Conservation (phyloP, 305 asterid genomes). For the Coffea humblotiana region DNA sequence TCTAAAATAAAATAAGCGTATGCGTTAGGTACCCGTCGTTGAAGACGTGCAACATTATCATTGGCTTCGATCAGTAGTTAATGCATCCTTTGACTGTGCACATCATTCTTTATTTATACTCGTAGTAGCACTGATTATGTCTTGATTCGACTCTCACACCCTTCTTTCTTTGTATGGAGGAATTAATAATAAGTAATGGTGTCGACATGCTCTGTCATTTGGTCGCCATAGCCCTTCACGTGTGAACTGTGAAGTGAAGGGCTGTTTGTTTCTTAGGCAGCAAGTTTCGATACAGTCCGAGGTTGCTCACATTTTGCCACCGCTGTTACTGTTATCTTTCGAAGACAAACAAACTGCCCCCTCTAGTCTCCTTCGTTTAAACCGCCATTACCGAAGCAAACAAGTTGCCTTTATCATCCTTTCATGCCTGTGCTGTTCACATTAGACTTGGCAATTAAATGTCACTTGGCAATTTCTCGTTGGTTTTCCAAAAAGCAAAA, state of each 20-base stretch:
- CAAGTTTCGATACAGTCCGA: slow-evolving; percentile 19
- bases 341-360: not conserved
- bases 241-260: not conserved
- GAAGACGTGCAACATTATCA: not conserved
- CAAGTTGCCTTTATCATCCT: not conserved
- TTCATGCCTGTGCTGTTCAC: not conserved
- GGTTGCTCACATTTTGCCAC: slow-evolving; percentile 1
- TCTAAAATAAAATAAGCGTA: not conserved
- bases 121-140: too few species aligned
- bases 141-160: too few species aligned
- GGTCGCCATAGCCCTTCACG: slow-evolving; percentile 8
- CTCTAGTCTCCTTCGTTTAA: not conserved
- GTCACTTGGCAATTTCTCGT: not conserved
- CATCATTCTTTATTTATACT: too few species aligned
- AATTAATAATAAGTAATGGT: not conserved
- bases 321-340: not conserved
- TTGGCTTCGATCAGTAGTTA: not conserved
- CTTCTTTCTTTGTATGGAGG: too few species aligned
- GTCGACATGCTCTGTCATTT: slow-evolving; percentile 5
- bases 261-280: slow-evolving; percentile 3
- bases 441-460: not conserved
- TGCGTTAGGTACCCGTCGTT: not conserved
- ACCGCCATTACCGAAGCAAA: too few species aligned
- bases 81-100: too few species aligned
- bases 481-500: not conserved